These are phyloP conservation scores for Rauvolfia tetraphylla DNA, from an alignment of 257 asterid genomes.

Conservation along the genomic window DNA sequence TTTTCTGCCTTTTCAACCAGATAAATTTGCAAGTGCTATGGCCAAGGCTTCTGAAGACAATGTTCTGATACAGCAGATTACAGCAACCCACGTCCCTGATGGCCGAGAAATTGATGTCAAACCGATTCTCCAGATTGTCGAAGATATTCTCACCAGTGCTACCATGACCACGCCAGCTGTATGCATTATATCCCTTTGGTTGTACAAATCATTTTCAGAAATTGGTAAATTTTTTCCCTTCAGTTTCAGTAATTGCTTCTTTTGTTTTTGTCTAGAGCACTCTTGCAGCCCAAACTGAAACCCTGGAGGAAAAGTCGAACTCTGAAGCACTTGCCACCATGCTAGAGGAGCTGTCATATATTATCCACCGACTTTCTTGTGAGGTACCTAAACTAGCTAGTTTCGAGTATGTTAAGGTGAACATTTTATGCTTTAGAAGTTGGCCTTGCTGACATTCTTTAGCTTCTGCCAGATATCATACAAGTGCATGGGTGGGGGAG, in stretches of 20 bases:
- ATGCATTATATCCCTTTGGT: background rate
- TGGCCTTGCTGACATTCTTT: no score
- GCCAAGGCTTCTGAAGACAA: constrained; percentile 5
- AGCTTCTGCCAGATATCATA: constrained; percentile 36
- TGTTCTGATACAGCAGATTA: constrained; percentile 4
- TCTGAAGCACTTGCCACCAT: background rate
- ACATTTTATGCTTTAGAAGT: background rate
- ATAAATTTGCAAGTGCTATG: background rate
- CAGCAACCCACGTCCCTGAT: constrained; percentile 10
- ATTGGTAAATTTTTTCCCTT: background rate
- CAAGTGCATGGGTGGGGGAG: constrained; percentile 44
- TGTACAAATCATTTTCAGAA: background rate
- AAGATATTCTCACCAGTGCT: background rate
- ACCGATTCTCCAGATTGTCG: constrained; percentile 10
- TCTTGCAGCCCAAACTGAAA: background rate
- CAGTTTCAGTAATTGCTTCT: no score
- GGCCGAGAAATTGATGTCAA: constrained; percentile 6
- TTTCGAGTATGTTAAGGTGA: no score
- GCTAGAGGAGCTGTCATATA: background rate
- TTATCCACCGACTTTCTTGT: constrained; percentile 4
- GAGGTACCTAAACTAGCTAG: background rate
- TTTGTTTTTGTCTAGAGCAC: background rate
- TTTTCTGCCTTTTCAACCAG: background rate
- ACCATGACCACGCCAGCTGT: background rate
- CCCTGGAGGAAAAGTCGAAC: background rate